A percentile compares a stretch with the other conserved stretches of the same genome.
phyloP scores from a whole-genome alignment of 129 eudicot genomes.

The Tanacetum coccineum region DNA sequence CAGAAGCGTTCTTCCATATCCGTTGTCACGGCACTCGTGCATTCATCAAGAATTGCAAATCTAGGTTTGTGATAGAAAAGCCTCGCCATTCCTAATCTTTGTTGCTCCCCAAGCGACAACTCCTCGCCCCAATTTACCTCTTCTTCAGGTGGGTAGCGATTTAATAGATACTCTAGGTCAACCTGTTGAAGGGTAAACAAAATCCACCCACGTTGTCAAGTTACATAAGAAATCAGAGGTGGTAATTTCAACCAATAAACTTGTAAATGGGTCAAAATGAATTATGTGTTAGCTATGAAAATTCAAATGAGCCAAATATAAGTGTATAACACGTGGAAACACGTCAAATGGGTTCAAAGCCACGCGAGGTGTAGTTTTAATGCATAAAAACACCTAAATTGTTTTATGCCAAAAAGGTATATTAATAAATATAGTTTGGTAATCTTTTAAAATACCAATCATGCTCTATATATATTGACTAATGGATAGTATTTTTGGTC shows the following conservation, averaged over 20 bases:
- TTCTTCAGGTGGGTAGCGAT: constrained; percentile 89
- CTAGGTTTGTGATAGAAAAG: constrained; percentile 98
- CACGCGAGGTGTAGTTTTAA: background rate
- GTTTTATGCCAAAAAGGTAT: too few species aligned
- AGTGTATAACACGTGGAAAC: background rate
- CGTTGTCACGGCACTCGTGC: constrained; percentile 99
- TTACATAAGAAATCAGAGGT: background rate
- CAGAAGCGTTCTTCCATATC: constrained; percentile 99
- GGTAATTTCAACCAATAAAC: background rate
- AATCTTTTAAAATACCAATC: too few species aligned
- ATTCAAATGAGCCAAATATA: background rate
- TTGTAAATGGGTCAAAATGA: background rate
- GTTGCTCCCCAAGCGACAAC: constrained; percentile 93
- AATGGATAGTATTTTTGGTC: too few species aligned
- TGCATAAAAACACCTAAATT: background rate
- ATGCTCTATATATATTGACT: too few species aligned
- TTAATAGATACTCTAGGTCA: constrained; percentile 92
- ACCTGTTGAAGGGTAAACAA: constrained; percentile 42
- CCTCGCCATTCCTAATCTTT: constrained; percentile 97
- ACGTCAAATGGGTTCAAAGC: background rate
- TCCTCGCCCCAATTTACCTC: constrained; percentile 99
- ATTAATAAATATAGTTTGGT: too few species aligned
- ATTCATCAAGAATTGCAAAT: constrained; percentile 97
- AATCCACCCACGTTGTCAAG: background rate
- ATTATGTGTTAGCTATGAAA: background rate